These are phyloP conservation scores for Boletellus dicymbophilus DNA, from an alignment of 1,284 basidiomycete genomes.

Conservation along the genomic window DNA sequence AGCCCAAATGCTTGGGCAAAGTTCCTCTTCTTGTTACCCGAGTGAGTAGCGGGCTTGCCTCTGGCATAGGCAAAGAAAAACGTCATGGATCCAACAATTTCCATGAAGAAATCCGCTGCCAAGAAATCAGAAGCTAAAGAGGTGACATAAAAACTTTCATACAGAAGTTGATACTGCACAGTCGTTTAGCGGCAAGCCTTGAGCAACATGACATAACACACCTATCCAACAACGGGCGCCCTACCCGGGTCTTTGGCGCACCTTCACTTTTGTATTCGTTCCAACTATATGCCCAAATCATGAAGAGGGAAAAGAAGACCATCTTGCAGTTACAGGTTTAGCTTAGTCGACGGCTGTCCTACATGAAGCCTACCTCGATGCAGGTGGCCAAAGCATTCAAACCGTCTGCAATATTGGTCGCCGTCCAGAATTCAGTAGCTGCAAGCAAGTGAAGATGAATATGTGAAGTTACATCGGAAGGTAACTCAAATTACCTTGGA, in stretches of 20 bases:
- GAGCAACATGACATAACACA: slow-evolving; percentile 28
- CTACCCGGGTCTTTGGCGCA: slow-evolving; percentile 48
- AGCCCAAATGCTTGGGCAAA: slow-evolving; percentile 59
- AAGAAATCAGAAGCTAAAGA: slow-evolving; percentile 7
- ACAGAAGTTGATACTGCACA: slow-evolving; percentile 70
- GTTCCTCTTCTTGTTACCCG: slow-evolving; percentile 34
- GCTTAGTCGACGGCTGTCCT: neutral
- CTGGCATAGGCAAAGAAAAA: slow-evolving; percentile 58
- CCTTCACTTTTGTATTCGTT: slow-evolving; percentile 58
- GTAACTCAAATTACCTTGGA: slow-evolving; percentile 44
- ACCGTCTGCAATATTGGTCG: slow-evolving; percentile 79
- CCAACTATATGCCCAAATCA: slow-evolving; percentile 81
- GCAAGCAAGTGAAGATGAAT: slow-evolving; percentile 8
- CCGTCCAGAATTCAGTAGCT: slow-evolving; percentile 79
- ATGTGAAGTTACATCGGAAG: neutral
- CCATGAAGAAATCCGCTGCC: slow-evolving; percentile 63
- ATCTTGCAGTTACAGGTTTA: slow-evolving; percentile 47
- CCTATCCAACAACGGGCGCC: slow-evolving; percentile 75
- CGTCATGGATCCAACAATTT: slow-evolving; percentile 62
- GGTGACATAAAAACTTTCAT: slow-evolving; percentile 18
- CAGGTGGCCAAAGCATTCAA: slow-evolving; percentile 80
- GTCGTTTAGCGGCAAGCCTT: slow-evolving; percentile 6
- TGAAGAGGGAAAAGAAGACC: slow-evolving; percentile 77
- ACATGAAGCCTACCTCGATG: slow-evolving; percentile 60
- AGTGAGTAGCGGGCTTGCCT: slow-evolving; percentile 47